Base-by-base conservation (phyloP, 2,329 filamentous ascomycete genomes). In the Tetracladium maxilliforme region DNA sequence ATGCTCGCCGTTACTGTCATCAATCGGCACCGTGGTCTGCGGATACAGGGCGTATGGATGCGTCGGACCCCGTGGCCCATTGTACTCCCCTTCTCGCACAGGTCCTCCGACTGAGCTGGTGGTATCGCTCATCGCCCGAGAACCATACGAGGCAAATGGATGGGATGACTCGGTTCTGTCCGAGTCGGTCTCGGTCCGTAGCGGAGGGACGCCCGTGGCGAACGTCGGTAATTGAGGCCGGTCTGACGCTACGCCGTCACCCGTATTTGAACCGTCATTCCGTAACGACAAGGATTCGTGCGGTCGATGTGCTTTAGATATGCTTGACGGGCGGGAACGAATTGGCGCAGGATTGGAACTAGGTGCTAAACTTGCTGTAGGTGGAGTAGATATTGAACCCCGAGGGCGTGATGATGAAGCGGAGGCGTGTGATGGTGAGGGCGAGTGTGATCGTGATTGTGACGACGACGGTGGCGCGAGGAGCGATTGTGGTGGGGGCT, bases 41-140 rank as follows among this genome's bases (percentile, higher is more conserved):
- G 80, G 65, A 40, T 93, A 94, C 61, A 92, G 69, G 20, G 64
- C 69, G 44, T 94, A 94, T 1, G 84, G 84, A 43, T 93, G 84
- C 30, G 80, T 70, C 7, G 84, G 84, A 4, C 70, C 70, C 24
- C 60, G 66, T 9, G 67, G 57, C 11, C 70, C 66, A 8, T 58
- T 58, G 37, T 75, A 70, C 4, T 72, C 64, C 34, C 52, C 62
- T 43, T 64, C 69, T 7, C 62, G 50, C 10, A 64, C 60, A 14
- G 63, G 65, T 22, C 66, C 54, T 9, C 62, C 66, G 21, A 66
- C 54, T 5, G 80, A 84, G 6, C 78, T 73, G 10, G 72, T 68
- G 12, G 81, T 82, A n/a, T 70, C 66, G 19, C 16, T 22, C 13
- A 21, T 9, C 12, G 8, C 8, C 7, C 19, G 13, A 13, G 11